Evolutionary conservation across 768 basidiomycete species (phyloP), one percentile per base, ranked within the genome.

Genomic region (Trichaptum fuscoviolaceum): DNA sequence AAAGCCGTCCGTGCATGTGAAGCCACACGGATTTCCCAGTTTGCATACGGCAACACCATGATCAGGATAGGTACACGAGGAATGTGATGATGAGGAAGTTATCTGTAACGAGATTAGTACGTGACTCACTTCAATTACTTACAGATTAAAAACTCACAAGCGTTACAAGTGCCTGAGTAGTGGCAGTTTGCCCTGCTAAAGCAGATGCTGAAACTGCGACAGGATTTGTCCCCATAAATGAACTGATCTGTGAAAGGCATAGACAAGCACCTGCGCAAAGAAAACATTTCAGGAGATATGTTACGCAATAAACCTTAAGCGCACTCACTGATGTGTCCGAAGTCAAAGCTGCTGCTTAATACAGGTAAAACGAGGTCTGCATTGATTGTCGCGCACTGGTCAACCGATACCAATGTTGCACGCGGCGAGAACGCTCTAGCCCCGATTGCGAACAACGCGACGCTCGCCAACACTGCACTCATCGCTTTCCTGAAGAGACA

Each of bases 1-100:
- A 70, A 71, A 84, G 72, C 82, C 83, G 68, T 83, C 74, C 36
- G 71, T 78, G 77, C 84, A 85, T 1, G 71, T 73, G 67, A 85
- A 85, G 35, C 75, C 75, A 69, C 84, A 85, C 1, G 82, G 79
- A 65, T 75, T 74, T 1, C 74, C 73, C 2, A 58, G 62, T 42
- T 70, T 65, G 70, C 85, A 85, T 5, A 67, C 25, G 0, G 82
- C 78, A 2, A 69, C 66, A 6, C 79, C 75, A 67, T 84, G 75
- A 2, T 74, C 70, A 0, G 84, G 84, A 71, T 80, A 85, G 15
- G 70, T 64, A 63, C 70, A 70, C 30, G 63, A 30, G 15, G 63
- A 8, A 23, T 18, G 12, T 4, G 42, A 52, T 12, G 42, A 15
- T 15, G 42, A 52, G 42, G 42, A 5, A 20, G 42, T 52, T 15